Percentiles rank a stretch among this genome's conserved stretches.
These are phyloP conservation scores for Suillus subaureus DNA, from an alignment of 768 basidiomycete genomes.

Conservation along the genomic window DNA sequence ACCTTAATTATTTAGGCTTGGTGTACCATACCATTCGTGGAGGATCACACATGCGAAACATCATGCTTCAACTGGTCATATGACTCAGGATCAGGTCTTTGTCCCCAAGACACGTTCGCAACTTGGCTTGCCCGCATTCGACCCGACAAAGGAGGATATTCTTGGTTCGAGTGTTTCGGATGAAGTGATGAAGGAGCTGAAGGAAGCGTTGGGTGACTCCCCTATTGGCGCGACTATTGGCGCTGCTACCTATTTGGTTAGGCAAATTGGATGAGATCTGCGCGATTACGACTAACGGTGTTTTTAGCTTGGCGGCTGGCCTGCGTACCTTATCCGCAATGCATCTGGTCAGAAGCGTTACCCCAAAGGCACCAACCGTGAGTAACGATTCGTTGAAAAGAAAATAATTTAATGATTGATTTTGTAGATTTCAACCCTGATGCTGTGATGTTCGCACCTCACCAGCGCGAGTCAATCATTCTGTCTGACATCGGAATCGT, in stretches of 20 bases:
- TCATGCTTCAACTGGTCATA: slow-evolving; percentile 91
- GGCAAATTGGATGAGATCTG: slow-evolving; percentile 16
- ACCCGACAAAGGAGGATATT: slow-evolving; percentile 67
- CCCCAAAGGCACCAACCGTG: slow-evolving; percentile 78
- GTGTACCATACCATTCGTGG: slow-evolving; percentile 98
- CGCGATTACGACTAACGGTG: neutral
- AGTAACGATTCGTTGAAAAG: slow-evolving; percentile 29
- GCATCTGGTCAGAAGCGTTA: slow-evolving; percentile 86
- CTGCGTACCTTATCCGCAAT: slow-evolving; percentile 78
- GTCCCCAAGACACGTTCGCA: slow-evolving; percentile 88
- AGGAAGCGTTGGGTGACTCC: slow-evolving; percentile 90
- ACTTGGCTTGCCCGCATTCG: slow-evolving; percentile 61
- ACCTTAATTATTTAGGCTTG: slow-evolving; percentile 53
- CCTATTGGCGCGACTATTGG: slow-evolving; percentile 69
- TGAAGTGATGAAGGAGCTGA: slow-evolving; percentile 71
- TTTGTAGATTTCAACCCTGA: slow-evolving; percentile 71
- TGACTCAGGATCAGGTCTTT: slow-evolving; percentile 95
- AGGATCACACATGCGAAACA: slow-evolving; percentile 93
- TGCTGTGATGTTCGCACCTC: slow-evolving; percentile 81
- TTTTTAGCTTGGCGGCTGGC: slow-evolving; percentile 79
- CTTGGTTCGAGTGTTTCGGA: slow-evolving; percentile 65
- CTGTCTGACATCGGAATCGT: slow-evolving; percentile 82
- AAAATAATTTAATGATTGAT: neutral
- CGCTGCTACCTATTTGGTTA: slow-evolving; percentile 61
- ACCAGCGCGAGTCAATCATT: slow-evolving; percentile 76